Base-by-base conservation (phyloP, 2,329 filamentous ascomycete genomes). In the Coleophoma crateriformis region DNA sequence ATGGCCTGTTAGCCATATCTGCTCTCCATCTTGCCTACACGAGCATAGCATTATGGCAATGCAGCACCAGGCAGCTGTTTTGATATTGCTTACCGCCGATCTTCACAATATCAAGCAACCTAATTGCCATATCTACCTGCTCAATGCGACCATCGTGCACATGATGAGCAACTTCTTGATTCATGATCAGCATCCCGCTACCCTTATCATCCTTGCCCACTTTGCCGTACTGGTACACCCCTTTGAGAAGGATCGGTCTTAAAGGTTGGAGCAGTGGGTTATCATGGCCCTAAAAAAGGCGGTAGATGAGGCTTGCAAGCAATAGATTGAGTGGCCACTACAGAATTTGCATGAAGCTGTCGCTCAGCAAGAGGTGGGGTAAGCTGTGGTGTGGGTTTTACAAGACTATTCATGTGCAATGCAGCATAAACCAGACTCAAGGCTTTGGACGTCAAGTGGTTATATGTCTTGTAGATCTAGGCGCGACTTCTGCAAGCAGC, bases 111-210 rank as follows among this genome's bases (percentile, higher is more conserved):
- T 37, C 34, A 37, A 12, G 12, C 34, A 37, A 37, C n/a, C 34
- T 2, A 37, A 37, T 4, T 37, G 34, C 34, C 34, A 37, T 37
- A n/a, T n/a, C 11, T 37, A 37, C n/a, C 12, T 37, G 11, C 34
- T 37, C 34, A 12, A 12, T 4, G 34, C 12, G 12, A 12, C 34
- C 34, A 37, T 37, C 34, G 34, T 37, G 12, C 34, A 37, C 4
- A 37, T 37, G 34, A 37, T 37, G 34, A 37, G n/a, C 34, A 37
- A 37, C 34, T 37, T 37, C 34, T 12, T 37, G 34, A 37, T 37
- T 4, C 11, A 37, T n/a, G n/a, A 73, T 60, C 17, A 4, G 11
- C 34, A 32, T 3, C 27, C 8, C n/a, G 34, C 34, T 4, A 4
- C 34, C 34, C 2, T 37, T 2, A 37, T 37, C 11, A 37, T 37